Percentiles rank a stretch among this genome's conserved stretches.
Evolutionary conservation across 495 filamentous ascomycete genomes (phyloP).

Genomic region (Chaetomidium leptoderma): DNA sequence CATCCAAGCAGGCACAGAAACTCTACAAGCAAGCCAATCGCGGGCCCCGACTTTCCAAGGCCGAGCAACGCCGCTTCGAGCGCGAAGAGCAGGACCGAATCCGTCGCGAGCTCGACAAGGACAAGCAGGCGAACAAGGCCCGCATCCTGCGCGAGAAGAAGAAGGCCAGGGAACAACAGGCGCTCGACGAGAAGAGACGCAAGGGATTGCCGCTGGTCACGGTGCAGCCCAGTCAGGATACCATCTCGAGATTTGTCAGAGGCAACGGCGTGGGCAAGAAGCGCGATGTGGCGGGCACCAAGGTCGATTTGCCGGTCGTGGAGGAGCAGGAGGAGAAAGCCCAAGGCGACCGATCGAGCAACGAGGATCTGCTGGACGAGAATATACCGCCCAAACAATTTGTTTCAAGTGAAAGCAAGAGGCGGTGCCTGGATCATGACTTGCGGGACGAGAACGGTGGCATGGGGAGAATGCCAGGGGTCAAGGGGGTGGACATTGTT

Average conservation of each 20-base stretch:
- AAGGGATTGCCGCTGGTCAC: slow-evolving; percentile 40
- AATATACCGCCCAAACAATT: background rate
- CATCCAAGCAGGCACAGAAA: slow-evolving; percentile 43
- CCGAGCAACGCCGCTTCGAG: slow-evolving; percentile 40
- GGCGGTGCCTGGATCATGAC: background rate
- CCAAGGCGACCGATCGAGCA: background rate
- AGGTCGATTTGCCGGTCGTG: slow-evolving; percentile 6
- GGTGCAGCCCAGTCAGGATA: slow-evolving; percentile 43
- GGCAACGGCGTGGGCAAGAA: slow-evolving; percentile 29
- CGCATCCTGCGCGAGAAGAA: slow-evolving; percentile 41
- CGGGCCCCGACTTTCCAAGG: slow-evolving; percentile 37
- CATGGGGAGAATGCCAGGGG: background rate
- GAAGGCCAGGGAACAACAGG: slow-evolving; percentile 37
- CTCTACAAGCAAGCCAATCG: slow-evolving; percentile 32
- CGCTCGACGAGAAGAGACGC: slow-evolving; percentile 35
- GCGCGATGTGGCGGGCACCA: slow-evolving; percentile 14
- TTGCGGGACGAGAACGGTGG: background rate
- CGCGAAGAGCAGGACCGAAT: slow-evolving; percentile 44
- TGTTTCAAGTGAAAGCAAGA: background rate
- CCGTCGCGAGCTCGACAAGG: slow-evolving; percentile 43
- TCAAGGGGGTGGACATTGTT: background rate
- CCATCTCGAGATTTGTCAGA: slow-evolving; percentile 41
- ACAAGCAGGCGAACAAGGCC: slow-evolving; percentile 36
- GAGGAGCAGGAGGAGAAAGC: slow-evolving; percentile 12
- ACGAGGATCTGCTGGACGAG: slow-evolving; percentile 8